These are phyloP conservation scores for Aureobasidium sp. DNA, from an alignment of 2,329 filamentous ascomycete genomes.

Conservation along the genomic window DNA sequence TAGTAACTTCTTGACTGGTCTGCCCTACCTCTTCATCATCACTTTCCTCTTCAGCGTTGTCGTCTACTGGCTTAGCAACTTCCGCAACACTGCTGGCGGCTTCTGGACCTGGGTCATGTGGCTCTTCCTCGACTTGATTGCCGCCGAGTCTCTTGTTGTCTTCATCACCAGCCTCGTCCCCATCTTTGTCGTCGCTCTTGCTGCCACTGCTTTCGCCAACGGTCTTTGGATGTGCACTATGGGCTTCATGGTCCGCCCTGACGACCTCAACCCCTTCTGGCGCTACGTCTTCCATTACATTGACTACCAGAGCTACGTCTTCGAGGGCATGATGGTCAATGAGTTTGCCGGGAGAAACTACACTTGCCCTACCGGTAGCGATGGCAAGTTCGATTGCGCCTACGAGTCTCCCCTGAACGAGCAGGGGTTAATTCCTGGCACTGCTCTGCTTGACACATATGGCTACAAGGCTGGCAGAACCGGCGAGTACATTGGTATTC, in stretches of 20 bases:
- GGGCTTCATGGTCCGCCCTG: slow-evolving; percentile 70
- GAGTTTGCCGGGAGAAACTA: slow-evolving; percentile 65
- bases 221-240: slow-evolving; percentile 84
- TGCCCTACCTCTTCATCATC: slow-evolving; percentile 73
- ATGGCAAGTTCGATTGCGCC: slow-evolving; percentile 61
- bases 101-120: slow-evolving; percentile 78
- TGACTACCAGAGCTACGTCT: slow-evolving; percentile 80
- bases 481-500: slow-evolving; percentile 67
- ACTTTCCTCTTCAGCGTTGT: slow-evolving; percentile 67
- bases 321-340: slow-evolving; percentile 90
- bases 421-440: slow-evolving; percentile 64
- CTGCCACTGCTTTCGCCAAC: slow-evolving; percentile 76
- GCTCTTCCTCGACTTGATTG: slow-evolving; percentile 77
- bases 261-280: slow-evolving; percentile 73
- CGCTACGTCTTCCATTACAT: slow-evolving; percentile 84
- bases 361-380: slow-evolving; percentile 53
- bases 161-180: slow-evolving; percentile 66
- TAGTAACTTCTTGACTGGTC: slow-evolving; percentile 73
- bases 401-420: slow-evolving; percentile 55
- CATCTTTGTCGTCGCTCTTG: slow-evolving; percentile 72
- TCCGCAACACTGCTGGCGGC: slow-evolving; percentile 54
- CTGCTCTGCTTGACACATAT: slow-evolving; percentile 61
- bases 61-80: slow-evolving; percentile 74
- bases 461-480: slow-evolving; percentile 58
- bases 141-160: slow-evolving; percentile 76